phyloP scores from a whole-genome alignment of 352 stramenopile species.

The Pythium guiyangense region DNA sequence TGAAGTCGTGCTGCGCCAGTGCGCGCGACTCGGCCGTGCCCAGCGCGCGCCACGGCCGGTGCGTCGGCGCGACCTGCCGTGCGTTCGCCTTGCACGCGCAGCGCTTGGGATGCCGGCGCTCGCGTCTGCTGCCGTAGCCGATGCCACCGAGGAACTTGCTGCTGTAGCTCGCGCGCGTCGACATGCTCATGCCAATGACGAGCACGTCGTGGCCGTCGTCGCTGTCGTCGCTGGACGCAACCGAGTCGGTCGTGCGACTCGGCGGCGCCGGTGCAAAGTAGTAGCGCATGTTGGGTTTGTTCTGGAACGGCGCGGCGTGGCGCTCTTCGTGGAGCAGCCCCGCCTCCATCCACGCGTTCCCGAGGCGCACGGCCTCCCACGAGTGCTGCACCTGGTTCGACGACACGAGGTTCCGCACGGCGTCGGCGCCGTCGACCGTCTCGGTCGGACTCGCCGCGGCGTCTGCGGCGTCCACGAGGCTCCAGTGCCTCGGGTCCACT shows the following conservation, averaged over 20 bases:
- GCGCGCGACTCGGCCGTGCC: conserved; percentile 10
- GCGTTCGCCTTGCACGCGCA: conserved; percentile 13
- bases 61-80: conserved; percentile 3
- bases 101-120: conserved; percentile 1
- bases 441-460: conserved; percentile 23
- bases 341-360: conserved; percentile 61
- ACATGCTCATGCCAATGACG: no score
- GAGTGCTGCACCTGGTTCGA: conserved; percentile 34
- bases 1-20: conserved; percentile 11
- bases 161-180: no score
- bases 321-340: no score
- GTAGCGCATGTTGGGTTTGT: no score
- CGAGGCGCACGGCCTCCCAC: conserved; percentile 46
- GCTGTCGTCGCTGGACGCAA: no score
- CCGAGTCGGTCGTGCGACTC: no score
- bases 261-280: no score
- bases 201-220: no score
- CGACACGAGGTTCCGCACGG: conserved; percentile 13
- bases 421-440: conserved; percentile 14
- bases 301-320: no score
- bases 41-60: conserved; percentile 6
- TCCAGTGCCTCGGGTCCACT: conserved; percentile 24
- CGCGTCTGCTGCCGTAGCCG: background rate
- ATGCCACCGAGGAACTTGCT: conserved; percentile 1
- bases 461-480: conserved; percentile 24